Base-by-base conservation (phyloP, 2,329 filamentous ascomycete genomes). In the Trichoderma polysporum region DNA sequence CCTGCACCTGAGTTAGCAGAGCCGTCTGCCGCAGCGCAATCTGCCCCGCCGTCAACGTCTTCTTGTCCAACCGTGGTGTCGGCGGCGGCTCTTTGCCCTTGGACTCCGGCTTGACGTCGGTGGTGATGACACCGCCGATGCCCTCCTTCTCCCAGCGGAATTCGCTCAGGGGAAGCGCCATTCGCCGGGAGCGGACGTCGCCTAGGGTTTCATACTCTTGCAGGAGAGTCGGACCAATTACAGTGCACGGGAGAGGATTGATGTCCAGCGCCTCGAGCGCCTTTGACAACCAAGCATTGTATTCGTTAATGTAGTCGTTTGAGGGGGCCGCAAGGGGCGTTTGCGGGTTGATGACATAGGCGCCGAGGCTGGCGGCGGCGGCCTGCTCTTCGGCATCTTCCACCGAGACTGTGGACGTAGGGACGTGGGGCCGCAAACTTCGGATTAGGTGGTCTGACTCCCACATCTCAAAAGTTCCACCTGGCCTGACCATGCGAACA, bases 141-240 rank as follows among this genome's bases (percentile, higher is more conserved):
- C 88, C 88, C 74, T 95, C 92, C 60, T 89, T 87, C 82, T 97
- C 93, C 93, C 93, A 97, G 57, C 91, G 88, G 52, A 95, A 84
- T 75, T 96, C 91, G 53, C 91, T 90, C 0, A 97, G 83, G 1
- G 93, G 94, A 29, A 97, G 90, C n/a, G 93, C 94, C 61, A 97
- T 83, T 37, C 94, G 88, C 49, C 91, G 89, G 66, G 87, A 91
- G 61, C 88, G 88, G 33, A 93, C 83, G 45, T 91, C 89, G 58
- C 83, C 84, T 9, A 97, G 82, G 1, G 80, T 80, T 53, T 94
- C 91, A 4, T 90, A 85, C 76, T 97, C 93, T 74, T 94, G 90
- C n/a, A 93, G 83, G 52, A 97, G 85, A 68, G 89, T 83, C n/a
- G 93, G 85, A 3, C 89, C 87, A 49, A 96, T 87, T 35, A 90